Evolutionary conservation across 2,329 filamentous ascomycete species (phyloP).

Genomic region (Fusarium agapanthi): DNA sequence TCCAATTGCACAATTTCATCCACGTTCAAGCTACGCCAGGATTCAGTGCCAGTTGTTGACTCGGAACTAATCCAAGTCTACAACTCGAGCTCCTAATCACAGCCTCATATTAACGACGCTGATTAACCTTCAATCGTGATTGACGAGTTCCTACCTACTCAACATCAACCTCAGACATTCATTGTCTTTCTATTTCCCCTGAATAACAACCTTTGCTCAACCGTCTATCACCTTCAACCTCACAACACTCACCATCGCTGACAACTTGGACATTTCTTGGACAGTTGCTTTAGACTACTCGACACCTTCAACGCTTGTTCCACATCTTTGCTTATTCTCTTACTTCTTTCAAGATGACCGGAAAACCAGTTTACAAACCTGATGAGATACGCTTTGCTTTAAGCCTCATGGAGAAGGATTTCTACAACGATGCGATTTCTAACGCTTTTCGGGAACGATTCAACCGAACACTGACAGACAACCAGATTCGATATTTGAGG

Average conservation of each 20-base stretch:
- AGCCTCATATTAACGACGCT: not conserved
- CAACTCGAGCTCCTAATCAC: not conserved
- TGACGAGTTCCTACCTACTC: too few relatives aligned
- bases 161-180: not conserved
- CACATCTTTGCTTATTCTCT: not conserved
- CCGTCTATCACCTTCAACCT: not conserved
- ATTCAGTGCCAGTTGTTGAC: constrained; percentile 1
- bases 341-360: constrained; percentile 25
- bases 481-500: constrained; percentile 52
- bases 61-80: not conserved
- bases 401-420: constrained; percentile 37
- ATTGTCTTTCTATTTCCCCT: not conserved
- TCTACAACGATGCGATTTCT: constrained; percentile 41
- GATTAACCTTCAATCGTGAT: constrained; percentile 1
- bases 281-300: not conserved
- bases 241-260: not conserved
- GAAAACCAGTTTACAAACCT: constrained; percentile 46
- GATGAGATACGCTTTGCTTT: constrained; percentile 50
- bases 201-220: not conserved
- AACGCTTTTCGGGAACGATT: constrained; percentile 43
- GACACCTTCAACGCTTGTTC: not conserved
- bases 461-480: constrained; percentile 43
- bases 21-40: not conserved
- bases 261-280: constrained; percentile 7
- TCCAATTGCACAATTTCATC: constrained; percentile 1